Evolutionary conservation across 2,329 filamentous ascomycete species (phyloP).

Genomic region (Cordyceps militaris): DNA sequence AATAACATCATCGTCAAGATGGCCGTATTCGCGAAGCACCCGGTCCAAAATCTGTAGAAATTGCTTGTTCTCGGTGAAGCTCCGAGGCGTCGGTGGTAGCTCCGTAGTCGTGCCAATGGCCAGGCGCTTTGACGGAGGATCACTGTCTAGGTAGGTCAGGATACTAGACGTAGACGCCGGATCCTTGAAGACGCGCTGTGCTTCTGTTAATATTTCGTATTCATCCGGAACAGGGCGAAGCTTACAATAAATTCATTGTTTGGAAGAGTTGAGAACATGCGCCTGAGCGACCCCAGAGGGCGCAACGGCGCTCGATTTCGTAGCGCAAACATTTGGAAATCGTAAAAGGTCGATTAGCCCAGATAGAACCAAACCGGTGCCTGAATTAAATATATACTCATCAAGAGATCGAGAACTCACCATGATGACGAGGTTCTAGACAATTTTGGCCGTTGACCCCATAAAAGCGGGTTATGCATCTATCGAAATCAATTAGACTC

Average conservation of each 20-base stretch:
- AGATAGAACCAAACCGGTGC: neutral
- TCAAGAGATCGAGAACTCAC: neutral
- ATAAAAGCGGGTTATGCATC: constrained; percentile 20
- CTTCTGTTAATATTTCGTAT: constrained; percentile 14
- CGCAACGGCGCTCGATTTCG: neutral
- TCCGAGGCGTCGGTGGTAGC: constrained; percentile 53
- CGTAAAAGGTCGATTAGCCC: neutral
- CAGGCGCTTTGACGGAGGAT: constrained; percentile 45
- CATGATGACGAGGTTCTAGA: constrained; percentile 7
- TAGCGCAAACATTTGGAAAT: constrained; percentile 3
- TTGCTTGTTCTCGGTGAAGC: constrained; percentile 51
- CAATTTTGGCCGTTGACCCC: neutral
- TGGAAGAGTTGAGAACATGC: constrained; percentile 39
- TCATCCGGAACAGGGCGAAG: constrained; percentile 10
- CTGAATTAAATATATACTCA: neutral
- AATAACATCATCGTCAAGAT: constrained; percentile 47
- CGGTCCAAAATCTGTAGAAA: constrained; percentile 55
- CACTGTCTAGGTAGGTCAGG: constrained; percentile 52
- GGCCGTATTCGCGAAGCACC: constrained; percentile 48
- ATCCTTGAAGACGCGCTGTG: constrained; percentile 52
- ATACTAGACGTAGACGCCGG: constrained; percentile 41
- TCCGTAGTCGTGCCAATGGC: constrained; percentile 53
- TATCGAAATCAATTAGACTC: constrained; percentile 29
- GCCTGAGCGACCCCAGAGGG: constrained; percentile 13
- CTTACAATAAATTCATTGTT: constrained; percentile 50